Percentiles rank a stretch among this genome's conserved stretches.
Conservation (phyloP, 108 stramenopile species). For the Pseudonitzschia delicatissima region DNA sequence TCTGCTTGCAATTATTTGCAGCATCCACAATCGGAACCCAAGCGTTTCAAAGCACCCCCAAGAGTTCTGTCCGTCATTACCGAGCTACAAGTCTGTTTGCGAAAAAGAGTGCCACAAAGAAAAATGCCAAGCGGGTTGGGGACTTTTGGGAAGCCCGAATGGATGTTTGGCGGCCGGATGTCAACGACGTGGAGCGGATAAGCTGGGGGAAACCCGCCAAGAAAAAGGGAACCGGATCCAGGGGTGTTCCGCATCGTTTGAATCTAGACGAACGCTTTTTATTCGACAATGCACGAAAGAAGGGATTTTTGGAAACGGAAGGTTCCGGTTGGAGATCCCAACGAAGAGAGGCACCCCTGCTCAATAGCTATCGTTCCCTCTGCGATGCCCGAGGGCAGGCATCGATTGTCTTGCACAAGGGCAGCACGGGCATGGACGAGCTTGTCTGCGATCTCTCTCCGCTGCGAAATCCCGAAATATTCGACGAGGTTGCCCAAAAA, state of each 20-base stretch:
- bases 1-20: not conserved
- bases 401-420: conserved; percentile 68
- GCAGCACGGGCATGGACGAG: conserved; percentile 51
- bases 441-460: conserved; percentile 78
- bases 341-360: conserved; percentile 73
- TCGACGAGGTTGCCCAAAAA: conserved; percentile 36
- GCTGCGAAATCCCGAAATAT: conserved; percentile 52
- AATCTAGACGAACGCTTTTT: conserved; percentile 69
- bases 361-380: conserved; percentile 76
- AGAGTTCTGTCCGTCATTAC: not conserved
- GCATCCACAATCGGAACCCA: not conserved
- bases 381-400: conserved; percentile 79
- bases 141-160: conserved; percentile 49
- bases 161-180: conserved; percentile 70
- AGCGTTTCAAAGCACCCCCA: not conserved
- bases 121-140: not conserved
- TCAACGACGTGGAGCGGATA: conserved; percentile 82
- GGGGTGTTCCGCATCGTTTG: conserved; percentile 77
- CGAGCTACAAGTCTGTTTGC: not conserved
- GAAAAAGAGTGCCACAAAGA: not conserved
- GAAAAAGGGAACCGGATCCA: conserved; percentile 75
- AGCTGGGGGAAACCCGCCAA: conserved; percentile 82
- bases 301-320: conserved; percentile 71
- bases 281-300: conserved; percentile 74
- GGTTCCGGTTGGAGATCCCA: conserved; percentile 75